Percentiles rank a stretch among this genome's conserved stretches.
Conservation (phyloP, 768 basidiomycete genomes). For the Termitomyces sp. region DNA sequence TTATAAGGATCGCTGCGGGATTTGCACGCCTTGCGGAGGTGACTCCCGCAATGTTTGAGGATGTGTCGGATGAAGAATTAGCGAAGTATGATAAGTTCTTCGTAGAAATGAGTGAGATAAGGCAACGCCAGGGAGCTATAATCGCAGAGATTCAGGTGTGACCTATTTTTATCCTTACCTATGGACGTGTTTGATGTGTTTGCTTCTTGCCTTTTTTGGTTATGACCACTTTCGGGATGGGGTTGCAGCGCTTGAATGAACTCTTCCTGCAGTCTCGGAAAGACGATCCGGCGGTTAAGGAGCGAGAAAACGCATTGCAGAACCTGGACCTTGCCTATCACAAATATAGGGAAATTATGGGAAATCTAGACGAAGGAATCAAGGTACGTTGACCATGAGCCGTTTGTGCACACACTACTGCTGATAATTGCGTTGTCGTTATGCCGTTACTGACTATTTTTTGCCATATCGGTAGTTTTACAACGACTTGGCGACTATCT, state of each 20-base stretch:
- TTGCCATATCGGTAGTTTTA: constrained; percentile 65
- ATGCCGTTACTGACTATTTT: background rate
- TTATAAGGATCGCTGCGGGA: constrained; percentile 60
- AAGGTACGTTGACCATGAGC: constrained; percentile 44
- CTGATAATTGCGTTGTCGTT: background rate
- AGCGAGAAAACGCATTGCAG: constrained; percentile 77
- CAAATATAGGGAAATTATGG: constrained; percentile 80
- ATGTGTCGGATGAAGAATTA: constrained; percentile 72
- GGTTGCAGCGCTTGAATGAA: constrained; percentile 52
- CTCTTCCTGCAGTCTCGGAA: constrained; percentile 71
- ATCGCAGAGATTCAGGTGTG: constrained; percentile 66
- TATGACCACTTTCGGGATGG: background rate
- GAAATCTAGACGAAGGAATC: constrained; percentile 85
- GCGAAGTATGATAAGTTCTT: constrained; percentile 79
- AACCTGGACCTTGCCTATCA: constrained; percentile 80
- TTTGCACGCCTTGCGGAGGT: constrained; percentile 67
- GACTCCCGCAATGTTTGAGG: constrained; percentile 85
- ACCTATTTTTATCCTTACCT: background rate
- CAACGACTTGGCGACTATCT: constrained; percentile 71
- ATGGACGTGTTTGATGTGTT: background rate
- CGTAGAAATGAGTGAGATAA: constrained; percentile 46
- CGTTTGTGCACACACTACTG: background rate
- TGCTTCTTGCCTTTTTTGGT: background rate
- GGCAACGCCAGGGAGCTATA: constrained; percentile 58
- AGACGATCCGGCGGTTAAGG: constrained; percentile 73